Evolutionary conservation across 768 basidiomycete species (phyloP), one percentile per base, ranked within the genome.

Genomic region (Russula compacta): DNA sequence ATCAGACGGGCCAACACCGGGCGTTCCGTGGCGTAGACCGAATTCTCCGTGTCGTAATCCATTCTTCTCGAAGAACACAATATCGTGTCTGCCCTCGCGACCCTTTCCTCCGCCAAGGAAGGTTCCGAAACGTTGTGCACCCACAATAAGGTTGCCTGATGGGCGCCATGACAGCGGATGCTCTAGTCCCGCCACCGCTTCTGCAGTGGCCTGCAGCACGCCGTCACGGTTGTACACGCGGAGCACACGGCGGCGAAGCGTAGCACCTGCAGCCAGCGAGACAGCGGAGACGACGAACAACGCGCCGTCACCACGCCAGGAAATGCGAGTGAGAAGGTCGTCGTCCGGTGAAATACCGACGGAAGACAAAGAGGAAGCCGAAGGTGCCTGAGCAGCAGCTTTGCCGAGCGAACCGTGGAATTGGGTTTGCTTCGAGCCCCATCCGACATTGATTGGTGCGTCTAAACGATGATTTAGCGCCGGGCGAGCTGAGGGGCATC

Each of bases 371-470:
- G 71, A 64, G 6, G 79, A 74, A 1, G 56, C 21, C 32, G 63
- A 65, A 11, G 73, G 66, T 32, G 80, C 77, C 64, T 83, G 81
- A 0, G 92, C 90, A 24, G 89, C 88, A 2, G 81, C 75, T 71
- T 98, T 98, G 17, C 97, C 95, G 4, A 92, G 77, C 0, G 94
- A 95, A 10, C 97, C 97, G 67, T 98, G 94, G 70, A 99, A 99
- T 69, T 99, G 97, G 0, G 97, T 98, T 71, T 89, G 81, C 69
- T 95, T 95, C 2, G 90, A 89, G 43, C 97, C 97, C 97, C 97
- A 99, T 15, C 97, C 97, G 61, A 98, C 92, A 67, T 95, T 92
- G 68, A 98, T 92, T 2, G 90, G 91, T 29, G 86, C 83, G 70
- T 93, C 93, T 92, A 32, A 67, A 5, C 60, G 64, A 35, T 19